phyloP scores from a whole-genome alignment of 2,329 filamentous ascomycete genomes.

The Phyllosticta ampelicida region DNA sequence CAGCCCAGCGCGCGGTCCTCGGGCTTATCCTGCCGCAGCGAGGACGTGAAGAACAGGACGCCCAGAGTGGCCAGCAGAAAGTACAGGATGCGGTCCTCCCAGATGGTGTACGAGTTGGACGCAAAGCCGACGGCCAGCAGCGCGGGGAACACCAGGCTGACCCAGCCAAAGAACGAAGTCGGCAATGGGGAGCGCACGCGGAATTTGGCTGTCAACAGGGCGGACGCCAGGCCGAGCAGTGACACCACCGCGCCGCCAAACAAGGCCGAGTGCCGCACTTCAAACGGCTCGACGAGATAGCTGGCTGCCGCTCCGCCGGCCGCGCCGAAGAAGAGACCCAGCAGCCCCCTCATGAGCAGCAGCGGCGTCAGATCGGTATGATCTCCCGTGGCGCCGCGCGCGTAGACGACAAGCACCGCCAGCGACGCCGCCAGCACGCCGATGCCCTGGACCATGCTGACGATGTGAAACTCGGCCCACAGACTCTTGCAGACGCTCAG shows the following conservation, averaged over 20 bases:
- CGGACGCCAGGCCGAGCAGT: slow-evolving; percentile 29
- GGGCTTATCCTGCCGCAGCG: slow-evolving; percentile 57
- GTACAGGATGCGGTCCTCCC: slow-evolving; percentile 90
- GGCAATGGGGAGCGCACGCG: slow-evolving; percentile 49
- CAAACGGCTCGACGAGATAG: slow-evolving; percentile 31
- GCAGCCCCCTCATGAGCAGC: slow-evolving; percentile 40
- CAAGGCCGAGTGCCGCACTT: slow-evolving; percentile 29
- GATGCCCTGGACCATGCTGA: slow-evolving; percentile 75
- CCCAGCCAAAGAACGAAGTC: slow-evolving; percentile 76
- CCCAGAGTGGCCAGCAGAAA: slow-evolving; percentile 90
- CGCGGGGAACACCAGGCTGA: slow-evolving; percentile 69
- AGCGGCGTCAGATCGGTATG: slow-evolving; percentile 42
- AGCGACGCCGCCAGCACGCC: slow-evolving; percentile 58
- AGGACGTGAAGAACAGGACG: slow-evolving; percentile 59
- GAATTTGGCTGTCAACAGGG: slow-evolving; percentile 31
- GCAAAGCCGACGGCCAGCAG: slow-evolving; percentile 88
- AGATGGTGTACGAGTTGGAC: slow-evolving; percentile 96
- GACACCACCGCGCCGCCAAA: slow-evolving; percentile 32
- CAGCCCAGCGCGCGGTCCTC: slow-evolving; percentile 64
- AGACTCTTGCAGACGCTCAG: slow-evolving; percentile 68
- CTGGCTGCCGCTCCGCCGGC: slow-evolving; percentile 32
- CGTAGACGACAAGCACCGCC: slow-evolving; percentile 60
- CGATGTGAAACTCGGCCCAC: slow-evolving; percentile 87
- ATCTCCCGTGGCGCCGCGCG: slow-evolving; percentile 45
- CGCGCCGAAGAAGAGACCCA: slow-evolving; percentile 38